Evolutionary conservation across 2,329 filamentous ascomycete species (phyloP).

Genomic region (Diaporthe amygdali): DNA sequence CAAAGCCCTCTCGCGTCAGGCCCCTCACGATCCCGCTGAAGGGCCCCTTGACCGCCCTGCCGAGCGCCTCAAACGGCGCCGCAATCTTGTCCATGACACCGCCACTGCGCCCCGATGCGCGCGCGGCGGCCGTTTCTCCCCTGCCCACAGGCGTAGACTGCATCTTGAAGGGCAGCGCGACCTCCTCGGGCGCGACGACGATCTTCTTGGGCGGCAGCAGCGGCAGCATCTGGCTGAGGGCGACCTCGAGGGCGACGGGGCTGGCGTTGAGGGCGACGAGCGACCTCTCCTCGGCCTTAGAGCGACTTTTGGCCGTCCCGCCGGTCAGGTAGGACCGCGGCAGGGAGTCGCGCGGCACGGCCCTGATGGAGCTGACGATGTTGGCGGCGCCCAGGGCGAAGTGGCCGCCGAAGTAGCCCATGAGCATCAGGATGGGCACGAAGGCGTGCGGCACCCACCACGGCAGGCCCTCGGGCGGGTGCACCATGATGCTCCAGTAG

Average conservation of each 20-base stretch:
- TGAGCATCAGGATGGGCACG: slow-evolving; percentile 61
- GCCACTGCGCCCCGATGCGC: background rate
- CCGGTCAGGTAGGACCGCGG: slow-evolving; percentile 14
- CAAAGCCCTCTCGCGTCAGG: slow-evolving; percentile 62
- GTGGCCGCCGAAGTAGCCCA: slow-evolving; percentile 64
- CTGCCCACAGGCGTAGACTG: slow-evolving; percentile 34
- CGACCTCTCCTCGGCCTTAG: slow-evolving; percentile 2
- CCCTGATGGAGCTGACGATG: slow-evolving; percentile 63
- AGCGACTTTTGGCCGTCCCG: background rate
- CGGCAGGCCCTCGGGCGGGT: slow-evolving; percentile 56
- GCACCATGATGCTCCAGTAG: slow-evolving; percentile 53
- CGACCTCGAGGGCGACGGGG: slow-evolving; percentile 57
- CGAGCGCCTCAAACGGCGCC: slow-evolving; percentile 59
- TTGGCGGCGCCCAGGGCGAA: slow-evolving; percentile 62
- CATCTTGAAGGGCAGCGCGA: slow-evolving; percentile 39
- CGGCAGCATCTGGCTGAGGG: slow-evolving; percentile 55
- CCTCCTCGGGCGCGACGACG: slow-evolving; percentile 41
- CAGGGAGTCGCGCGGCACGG: slow-evolving; percentile 47
- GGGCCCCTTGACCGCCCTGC: slow-evolving; percentile 45
- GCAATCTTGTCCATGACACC: slow-evolving; percentile 43
- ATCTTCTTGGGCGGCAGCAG: slow-evolving; percentile 50
- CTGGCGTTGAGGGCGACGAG: slow-evolving; percentile 18
- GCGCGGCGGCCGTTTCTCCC: background rate
- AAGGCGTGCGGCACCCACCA: slow-evolving; percentile 64
- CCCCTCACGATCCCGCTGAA: slow-evolving; percentile 54